Evolutionary conservation across 345 rosid species (phyloP).

Genomic region (Salix arbutifolia): DNA sequence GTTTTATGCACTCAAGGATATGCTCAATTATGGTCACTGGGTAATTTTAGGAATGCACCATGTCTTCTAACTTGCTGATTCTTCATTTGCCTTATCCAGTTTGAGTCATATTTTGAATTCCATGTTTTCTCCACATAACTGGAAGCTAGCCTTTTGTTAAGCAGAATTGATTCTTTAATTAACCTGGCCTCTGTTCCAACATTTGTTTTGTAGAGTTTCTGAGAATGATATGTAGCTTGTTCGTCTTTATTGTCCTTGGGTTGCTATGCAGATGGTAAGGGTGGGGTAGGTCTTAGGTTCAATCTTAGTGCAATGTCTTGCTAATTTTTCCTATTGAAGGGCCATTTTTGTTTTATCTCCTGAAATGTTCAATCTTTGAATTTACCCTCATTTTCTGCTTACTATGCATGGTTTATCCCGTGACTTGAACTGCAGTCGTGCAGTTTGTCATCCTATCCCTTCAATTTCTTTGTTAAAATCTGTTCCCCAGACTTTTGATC

Average conservation of each 20-base stretch:
- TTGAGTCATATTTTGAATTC: no score
- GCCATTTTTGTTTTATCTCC: neutral
- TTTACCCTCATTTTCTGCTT: neutral
- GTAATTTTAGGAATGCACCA: no score
- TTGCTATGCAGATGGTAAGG: neutral
- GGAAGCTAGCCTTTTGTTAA: no score
- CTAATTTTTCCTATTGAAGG: neutral
- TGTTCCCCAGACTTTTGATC: neutral
- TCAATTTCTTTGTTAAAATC: neutral
- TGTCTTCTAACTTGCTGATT: no score
- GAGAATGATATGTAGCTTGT: neutral
- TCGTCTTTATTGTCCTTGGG: neutral
- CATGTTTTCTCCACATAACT: no score
- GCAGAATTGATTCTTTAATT: neutral
- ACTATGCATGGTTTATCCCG: neutral
- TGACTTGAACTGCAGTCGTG: neutral
- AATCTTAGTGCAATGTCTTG: neutral
- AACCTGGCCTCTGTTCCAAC: neutral
- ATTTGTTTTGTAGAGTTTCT: neutral
- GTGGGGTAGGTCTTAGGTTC: neutral
- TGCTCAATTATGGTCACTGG: neutral
- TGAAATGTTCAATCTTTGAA: neutral
- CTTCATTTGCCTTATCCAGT: no score
- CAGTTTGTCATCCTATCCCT: neutral
- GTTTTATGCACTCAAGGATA: neutral